These are phyloP conservation scores for Trichothecium roseum DNA, from an alignment of 2,329 filamentous ascomycete genomes.

Conservation along the genomic window DNA sequence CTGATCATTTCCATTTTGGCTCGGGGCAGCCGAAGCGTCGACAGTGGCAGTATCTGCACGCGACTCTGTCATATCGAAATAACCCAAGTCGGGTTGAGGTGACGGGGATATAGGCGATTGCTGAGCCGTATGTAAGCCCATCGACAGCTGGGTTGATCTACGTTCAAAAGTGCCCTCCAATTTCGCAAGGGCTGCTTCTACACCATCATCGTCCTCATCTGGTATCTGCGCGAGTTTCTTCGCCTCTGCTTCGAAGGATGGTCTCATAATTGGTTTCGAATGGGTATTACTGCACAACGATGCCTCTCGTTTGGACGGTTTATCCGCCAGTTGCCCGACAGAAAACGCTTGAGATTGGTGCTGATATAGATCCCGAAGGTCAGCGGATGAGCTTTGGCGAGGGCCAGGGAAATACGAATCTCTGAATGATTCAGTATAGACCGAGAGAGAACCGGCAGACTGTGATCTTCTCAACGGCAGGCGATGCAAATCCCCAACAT, in stretches of 20 bases:
- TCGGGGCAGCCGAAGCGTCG: too few relatives aligned
- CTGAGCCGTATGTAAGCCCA: constrained; percentile 14
- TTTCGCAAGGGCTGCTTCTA: constrained; percentile 87
- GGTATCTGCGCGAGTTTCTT: constrained; percentile 80
- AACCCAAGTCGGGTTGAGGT: constrained; percentile 8
- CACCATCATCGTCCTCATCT: constrained; percentile 69
- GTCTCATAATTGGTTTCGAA: constrained; percentile 51
- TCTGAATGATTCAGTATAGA: constrained; percentile 48
- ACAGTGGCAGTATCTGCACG: too few relatives aligned
- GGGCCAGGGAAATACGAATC: constrained; percentile 24
- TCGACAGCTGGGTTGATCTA: constrained; percentile 29
- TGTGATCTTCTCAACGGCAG: constrained; percentile 39
- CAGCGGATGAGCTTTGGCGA: background rate
- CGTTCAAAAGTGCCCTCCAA: constrained; percentile 77
- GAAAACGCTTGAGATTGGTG: constrained; percentile 40
- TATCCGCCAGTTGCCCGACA: constrained; percentile 45
- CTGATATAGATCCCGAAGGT: constrained; percentile 9
- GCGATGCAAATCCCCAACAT: constrained; percentile 50
- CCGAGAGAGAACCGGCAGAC: constrained; percentile 49
- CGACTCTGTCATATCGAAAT: constrained; percentile 2
- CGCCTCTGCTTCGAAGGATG: constrained; percentile 82
- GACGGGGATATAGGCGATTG: too few relatives aligned
- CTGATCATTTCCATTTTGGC: too few relatives aligned
- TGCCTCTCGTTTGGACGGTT: constrained; percentile 31
- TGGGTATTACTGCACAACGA: constrained; percentile 53